Conservation (phyloP, 108 stramenopile species). For the Schizochytrium sp. region DNA sequence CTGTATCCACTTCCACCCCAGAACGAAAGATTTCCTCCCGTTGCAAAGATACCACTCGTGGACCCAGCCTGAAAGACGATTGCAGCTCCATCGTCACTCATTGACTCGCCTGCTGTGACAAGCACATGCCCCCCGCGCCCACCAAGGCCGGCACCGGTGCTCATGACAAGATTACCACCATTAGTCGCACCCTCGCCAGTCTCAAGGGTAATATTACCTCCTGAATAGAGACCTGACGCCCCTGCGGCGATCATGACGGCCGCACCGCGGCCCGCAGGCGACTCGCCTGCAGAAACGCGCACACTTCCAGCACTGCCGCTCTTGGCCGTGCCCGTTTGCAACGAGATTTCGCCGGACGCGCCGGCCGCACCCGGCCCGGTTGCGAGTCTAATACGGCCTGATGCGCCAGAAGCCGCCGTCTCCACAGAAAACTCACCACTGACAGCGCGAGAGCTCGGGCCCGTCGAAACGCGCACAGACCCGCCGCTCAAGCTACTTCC, state of each 20-base stretch:
- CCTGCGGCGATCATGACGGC: background rate
- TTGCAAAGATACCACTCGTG: background rate
- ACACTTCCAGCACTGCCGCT: background rate
- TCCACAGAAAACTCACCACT: background rate
- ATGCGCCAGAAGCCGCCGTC: background rate
- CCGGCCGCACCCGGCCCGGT: background rate
- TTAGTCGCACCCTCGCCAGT: background rate
- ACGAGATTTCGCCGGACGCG: background rate
- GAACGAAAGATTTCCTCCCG: background rate
- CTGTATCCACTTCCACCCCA: background rate
- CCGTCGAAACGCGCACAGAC: background rate
- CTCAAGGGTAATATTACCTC: background rate
- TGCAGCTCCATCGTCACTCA: background rate
- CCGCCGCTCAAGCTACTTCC: background rate
- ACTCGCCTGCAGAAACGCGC: background rate
- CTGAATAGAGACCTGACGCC: background rate
- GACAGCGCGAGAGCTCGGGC: background rate
- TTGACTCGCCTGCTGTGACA: background rate
- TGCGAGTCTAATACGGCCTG: background rate
- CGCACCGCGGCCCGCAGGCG: background rate
- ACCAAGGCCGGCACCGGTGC: background rate
- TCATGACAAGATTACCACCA: background rate
- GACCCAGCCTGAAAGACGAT: background rate
- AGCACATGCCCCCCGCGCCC: background rate
- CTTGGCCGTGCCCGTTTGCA: background rate